These are phyloP conservation scores for maize (Zea mays) DNA, from an alignment of 176 grass and related monocot species.

Conservation along the genomic window Zm-B73-REFERENCE-NAM-5.0 NC_050097.1:224403001-224403500, in stretches of 20 bases:
- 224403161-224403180: slow-evolving; percentile 84
- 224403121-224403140: not conserved
- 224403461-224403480: slow-evolving; percentile 56
- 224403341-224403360: not conserved
- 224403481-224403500: not conserved
- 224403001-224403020: slow-evolving; percentile 97
- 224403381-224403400: slow-evolving; percentile 58
- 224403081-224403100: slow-evolving; percentile 29
- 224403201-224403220: slow-evolving; percentile 75
- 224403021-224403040: slow-evolving; percentile 90
- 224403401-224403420: slow-evolving; percentile 87
- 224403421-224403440: slow-evolving; percentile 94
- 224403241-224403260: slow-evolving; percentile 94
- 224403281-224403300: slow-evolving; percentile 54
- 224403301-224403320: slow-evolving; percentile 9
- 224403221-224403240: slow-evolving; percentile 93
- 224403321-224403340: not conserved
- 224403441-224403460: slow-evolving; percentile 95
- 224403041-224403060: slow-evolving; percentile 92
- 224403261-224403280: slow-evolving; percentile 89
- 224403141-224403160: slow-evolving; percentile 9
- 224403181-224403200: slow-evolving; percentile 80
- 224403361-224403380: slow-evolving; percentile 7
- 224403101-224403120: not conserved
- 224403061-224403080: slow-evolving; percentile 78